Conservation (phyloP, 345 rosid genomes). For the Arabis alpina region DNA sequence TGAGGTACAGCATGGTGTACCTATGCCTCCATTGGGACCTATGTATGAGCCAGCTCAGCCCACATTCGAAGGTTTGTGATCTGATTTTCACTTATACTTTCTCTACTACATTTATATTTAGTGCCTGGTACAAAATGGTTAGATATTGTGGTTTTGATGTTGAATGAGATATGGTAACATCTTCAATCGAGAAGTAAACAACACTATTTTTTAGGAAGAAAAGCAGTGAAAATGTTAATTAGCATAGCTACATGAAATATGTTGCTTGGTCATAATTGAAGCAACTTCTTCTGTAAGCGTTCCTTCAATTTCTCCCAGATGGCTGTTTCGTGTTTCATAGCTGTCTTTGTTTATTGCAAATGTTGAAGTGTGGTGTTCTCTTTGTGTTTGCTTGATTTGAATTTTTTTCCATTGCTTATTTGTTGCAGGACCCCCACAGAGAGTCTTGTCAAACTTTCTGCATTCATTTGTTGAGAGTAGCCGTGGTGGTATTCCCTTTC, state of each 20-base stretch:
- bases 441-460: conserved; percentile 79
- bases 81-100: not conserved
- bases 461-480: conserved; percentile 96
- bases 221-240: conserved; percentile 22
- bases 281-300: not conserved
- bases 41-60: conserved; percentile 59
- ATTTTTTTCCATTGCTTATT: conserved; percentile 13
- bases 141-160: not conserved
- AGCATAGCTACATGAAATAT: conserved; percentile 5
- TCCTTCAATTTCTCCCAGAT: conserved; percentile 9
- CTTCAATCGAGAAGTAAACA: conserved; percentile 4
- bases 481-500: conserved; percentile 83
- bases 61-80: conserved; percentile 65
- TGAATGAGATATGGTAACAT: not conserved
- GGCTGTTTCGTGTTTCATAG: not conserved
- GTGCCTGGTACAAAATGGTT: not conserved
- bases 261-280: not conserved
- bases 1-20: conserved; percentile 63
- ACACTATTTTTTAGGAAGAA: not conserved
- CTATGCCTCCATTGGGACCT: conserved; percentile 53
- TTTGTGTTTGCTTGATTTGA: conserved; percentile 29
- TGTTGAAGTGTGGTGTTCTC: not conserved
- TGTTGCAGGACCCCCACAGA: conserved; percentile 91
- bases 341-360: conserved; percentile 5
- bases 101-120: not conserved